Conservation (phyloP, 768 basidiomycete species). For the Calocybe indica region DNA sequence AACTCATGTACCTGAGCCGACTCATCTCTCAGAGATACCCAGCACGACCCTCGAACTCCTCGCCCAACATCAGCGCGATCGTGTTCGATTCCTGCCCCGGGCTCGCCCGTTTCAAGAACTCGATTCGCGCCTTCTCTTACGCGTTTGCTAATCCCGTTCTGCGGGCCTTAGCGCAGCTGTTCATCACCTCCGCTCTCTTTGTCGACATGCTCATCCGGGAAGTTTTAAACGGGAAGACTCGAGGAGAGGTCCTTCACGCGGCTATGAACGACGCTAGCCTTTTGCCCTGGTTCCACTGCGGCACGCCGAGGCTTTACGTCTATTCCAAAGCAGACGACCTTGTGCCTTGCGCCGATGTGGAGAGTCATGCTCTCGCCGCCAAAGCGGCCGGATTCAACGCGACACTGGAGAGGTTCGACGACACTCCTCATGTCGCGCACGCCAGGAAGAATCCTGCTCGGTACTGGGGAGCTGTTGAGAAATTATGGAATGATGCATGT, state of each 20-base stretch:
- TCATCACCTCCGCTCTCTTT: constrained; percentile 23
- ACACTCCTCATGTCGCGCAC: constrained; percentile 41
- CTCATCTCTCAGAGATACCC: constrained; percentile 19
- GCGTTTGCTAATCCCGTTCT: constrained; percentile 24
- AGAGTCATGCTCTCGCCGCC: constrained; percentile 27
- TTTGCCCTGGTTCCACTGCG: constrained; percentile 34
- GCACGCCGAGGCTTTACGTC: constrained; percentile 38
- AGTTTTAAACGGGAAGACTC: constrained; percentile 16
- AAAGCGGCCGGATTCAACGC: constrained; percentile 22
- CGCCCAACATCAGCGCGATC: constrained; percentile 22
- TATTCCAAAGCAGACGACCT: constrained; percentile 38
- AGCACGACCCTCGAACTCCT: constrained; percentile 2
- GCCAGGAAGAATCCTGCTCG: constrained; percentile 33
- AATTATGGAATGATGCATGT: constrained; percentile 29
- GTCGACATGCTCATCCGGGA: constrained; percentile 12
- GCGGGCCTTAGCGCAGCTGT: constrained; percentile 12
- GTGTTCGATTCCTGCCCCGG: constrained; percentile 45
- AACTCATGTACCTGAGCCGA: constrained; percentile 27
- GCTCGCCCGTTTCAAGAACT: constrained; percentile 17
- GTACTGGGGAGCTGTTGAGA: constrained; percentile 36
- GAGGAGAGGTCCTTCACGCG: constrained; percentile 19
- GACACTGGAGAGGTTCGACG: constrained; percentile 30
- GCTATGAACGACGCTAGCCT: constrained; percentile 20
- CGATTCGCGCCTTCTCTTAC: constrained; percentile 25
- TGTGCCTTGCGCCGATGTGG: constrained; percentile 29